Evolutionary conservation across 371 early-diverging fungal species (phyloP), one percentile per base, ranked within the genome.

Genomic region (Zopfochytrium polystomum): DNA sequence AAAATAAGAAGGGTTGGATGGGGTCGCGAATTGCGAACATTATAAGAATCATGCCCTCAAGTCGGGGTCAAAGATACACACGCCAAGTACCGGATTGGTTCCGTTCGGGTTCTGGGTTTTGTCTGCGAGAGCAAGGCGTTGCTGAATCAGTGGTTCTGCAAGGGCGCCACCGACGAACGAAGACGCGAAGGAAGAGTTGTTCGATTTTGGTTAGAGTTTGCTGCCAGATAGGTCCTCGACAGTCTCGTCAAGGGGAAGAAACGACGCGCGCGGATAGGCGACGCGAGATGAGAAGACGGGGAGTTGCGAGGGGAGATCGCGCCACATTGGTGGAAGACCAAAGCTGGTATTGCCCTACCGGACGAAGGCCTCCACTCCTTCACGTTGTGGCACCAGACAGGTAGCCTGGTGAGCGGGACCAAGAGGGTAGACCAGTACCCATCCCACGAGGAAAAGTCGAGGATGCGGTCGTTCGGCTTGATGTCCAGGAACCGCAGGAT

Each of bases 21-120:
- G 38, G 18, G n/a, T 7, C 47, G 23, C 23, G 23, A 9, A 47
- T 18, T 18, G 23, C 9, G 9, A 15, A 7, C 7, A 22, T 9
- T 23, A 47, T 18, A 15, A 7, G 23, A 22, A 15, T 47, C 7
- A 47, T 22, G 7, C 7, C 7, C 9, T 30, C n/a, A n/a, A n/a
- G n/a, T n/a, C n/a, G n/a, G n/a, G n/a, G n/a, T n/a, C n/a, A n/a
- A 18, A 38, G 25, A 15, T n/a, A 54, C 42, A 30, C 33, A 32
- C 32, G 6, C 15, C 34, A 51, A 50, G 33, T 52, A 60, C 60
- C 18, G 60, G 60, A 33, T 60, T 60, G 26, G 60, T 60, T 23
- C 60, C 60, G 27, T 60, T 62, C 15, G 62, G 62, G 49, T 62
- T 62, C 27, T 62, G 62, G n/a, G 53, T 45, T 29, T 52, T 52